Conservation (phyloP, 1,139 yeast species). For the Pneumocystis jirovecii region DNA sequence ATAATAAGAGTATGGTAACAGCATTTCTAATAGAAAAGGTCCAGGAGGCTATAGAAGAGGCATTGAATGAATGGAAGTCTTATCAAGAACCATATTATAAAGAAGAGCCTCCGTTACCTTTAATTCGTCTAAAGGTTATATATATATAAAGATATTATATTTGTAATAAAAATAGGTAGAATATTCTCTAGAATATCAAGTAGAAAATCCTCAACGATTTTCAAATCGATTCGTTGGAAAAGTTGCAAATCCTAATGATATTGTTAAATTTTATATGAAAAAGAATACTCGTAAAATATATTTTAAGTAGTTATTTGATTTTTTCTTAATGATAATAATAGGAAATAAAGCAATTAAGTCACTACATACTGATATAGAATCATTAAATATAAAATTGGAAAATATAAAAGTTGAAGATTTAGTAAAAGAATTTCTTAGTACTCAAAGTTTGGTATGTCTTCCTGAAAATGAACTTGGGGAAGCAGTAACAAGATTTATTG, state of each 20-base stretch:
- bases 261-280: slow-evolving; percentile 53
- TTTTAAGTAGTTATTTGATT: not conserved
- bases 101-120: slow-evolving; percentile 45
- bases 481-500: slow-evolving; percentile 58
- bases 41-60: slow-evolving; percentile 48
- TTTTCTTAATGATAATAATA: not conserved
- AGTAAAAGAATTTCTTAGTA: slow-evolving; percentile 45
- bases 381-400: not conserved
- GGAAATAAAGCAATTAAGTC: not conserved
- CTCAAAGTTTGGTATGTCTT: slow-evolving; percentile 51
- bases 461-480: slow-evolving; percentile 64
- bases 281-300: slow-evolving; percentile 8
- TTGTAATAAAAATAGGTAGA: slow-evolving; percentile 31
- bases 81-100: slow-evolving; percentile 20
- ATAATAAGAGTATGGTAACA: slow-evolving; percentile 47
- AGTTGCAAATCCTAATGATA: slow-evolving; percentile 81
- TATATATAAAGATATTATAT: not conserved
- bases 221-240: slow-evolving; percentile 80
- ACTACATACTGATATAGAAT: not conserved
- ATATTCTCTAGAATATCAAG: slow-evolving; percentile 63
- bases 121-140: slow-evolving; percentile 50
- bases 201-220: slow-evolving; percentile 78
- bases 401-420: slow-evolving; percentile 34
- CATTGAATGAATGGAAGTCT: slow-evolving; percentile 37
- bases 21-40: slow-evolving; percentile 41